Conservation (phyloP, 73 alveolate genomes). For the Uronychia binucleata region DNA sequence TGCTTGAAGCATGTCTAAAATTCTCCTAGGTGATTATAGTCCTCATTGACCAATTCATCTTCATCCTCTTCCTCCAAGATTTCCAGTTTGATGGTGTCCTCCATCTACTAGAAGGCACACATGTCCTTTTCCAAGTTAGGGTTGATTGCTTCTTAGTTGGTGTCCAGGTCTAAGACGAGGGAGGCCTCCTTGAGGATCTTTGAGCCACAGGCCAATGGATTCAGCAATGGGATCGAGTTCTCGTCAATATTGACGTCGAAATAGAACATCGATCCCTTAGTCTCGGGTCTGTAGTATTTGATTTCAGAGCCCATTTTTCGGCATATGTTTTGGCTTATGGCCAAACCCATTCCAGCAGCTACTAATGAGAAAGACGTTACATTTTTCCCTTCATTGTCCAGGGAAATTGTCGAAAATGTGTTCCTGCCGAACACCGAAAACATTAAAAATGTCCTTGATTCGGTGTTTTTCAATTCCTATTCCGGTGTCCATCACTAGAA, state of each 20-base stretch:
- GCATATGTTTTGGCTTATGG: neutral
- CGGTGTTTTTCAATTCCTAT: neutral
- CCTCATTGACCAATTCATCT: too few relatives aligned
- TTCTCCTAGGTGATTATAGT: too few relatives aligned
- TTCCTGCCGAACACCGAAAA: neutral
- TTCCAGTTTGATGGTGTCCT: too few relatives aligned
- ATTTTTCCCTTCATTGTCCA: neutral
- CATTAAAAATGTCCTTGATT: neutral
- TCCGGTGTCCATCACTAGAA: neutral
- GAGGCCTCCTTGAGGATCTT: too few relatives aligned
- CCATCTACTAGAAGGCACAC: too few relatives aligned
- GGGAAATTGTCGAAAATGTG: neutral
- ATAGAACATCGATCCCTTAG: neutral
- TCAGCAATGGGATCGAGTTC: too few relatives aligned
- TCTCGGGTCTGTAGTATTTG: neutral
- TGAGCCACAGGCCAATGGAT: too few relatives aligned
- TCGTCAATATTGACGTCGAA: neutral
- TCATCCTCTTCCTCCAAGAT: too few relatives aligned
- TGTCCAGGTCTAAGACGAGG: too few relatives aligned
- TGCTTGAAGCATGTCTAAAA: too few relatives aligned
- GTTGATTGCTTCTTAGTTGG: too few relatives aligned
- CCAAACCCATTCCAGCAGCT: constrained; percentile 2
- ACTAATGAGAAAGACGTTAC: neutral
- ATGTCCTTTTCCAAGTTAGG: too few relatives aligned
- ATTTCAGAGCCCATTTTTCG: neutral